These are phyloP conservation scores for Jatropha curcas DNA, from an alignment of 345 rosid genomes.

Conservation along the genomic window DNA sequence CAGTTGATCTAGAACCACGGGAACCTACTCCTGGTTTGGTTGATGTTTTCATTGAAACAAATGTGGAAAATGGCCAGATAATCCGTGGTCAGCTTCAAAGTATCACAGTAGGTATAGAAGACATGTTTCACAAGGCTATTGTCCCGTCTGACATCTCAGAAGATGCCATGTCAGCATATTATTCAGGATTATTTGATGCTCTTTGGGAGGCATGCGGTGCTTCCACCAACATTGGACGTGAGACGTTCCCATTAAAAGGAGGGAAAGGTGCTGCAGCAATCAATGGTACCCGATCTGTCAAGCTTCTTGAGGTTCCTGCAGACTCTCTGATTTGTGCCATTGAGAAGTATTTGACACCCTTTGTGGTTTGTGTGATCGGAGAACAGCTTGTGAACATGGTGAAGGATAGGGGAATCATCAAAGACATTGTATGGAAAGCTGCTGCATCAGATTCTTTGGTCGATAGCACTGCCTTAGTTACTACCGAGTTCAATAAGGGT, in stretches of 20 bases:
- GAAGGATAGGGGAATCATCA: conserved; percentile 65
- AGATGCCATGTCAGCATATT: conserved; percentile 53
- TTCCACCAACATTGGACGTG: conserved; percentile 73
- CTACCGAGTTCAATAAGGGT: conserved; percentile 29
- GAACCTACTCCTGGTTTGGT: conserved; percentile 95
- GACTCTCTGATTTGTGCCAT: conserved; percentile 47
- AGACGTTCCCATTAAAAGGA: conserved; percentile 68
- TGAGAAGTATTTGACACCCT: conserved; percentile 61
- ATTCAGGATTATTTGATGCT: conserved; percentile 61
- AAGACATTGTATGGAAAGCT: conserved; percentile 59
- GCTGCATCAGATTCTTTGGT: conserved; percentile 31
- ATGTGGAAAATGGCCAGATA: conserved; percentile 76
- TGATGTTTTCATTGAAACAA: conserved; percentile 83
- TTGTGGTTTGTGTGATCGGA: conserved; percentile 74
- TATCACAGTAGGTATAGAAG: conserved; percentile 81
- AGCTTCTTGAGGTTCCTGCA: conserved; percentile 77
- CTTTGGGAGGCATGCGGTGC: conserved; percentile 88
- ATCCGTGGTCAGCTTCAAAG: conserved; percentile 72
- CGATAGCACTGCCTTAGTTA: conserved; percentile 26
- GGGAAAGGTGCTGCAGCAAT: conserved; percentile 75
- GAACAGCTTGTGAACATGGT: conserved; percentile 64
- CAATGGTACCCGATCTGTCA: conserved; percentile 85
- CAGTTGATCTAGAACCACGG: conserved; percentile 69
- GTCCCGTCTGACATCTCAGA: conserved; percentile 54
- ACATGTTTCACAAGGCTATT: conserved; percentile 86